phyloP scores from a whole-genome alignment of 352 stramenopile species.

The Blastocystis sp. region DNA sequence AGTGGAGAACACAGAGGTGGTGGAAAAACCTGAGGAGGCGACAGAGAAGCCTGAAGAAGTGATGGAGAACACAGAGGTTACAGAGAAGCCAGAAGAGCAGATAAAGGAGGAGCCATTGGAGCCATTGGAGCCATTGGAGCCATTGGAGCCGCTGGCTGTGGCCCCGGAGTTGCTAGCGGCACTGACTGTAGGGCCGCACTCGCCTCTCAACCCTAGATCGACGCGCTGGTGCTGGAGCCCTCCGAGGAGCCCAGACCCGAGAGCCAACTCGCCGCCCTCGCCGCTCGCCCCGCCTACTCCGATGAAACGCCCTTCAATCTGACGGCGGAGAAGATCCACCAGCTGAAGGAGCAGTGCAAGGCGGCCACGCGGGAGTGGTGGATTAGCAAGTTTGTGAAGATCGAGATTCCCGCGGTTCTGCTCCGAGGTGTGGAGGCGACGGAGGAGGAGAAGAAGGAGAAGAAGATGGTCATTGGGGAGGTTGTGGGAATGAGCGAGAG shows the following conservation, averaged over 20 bases:
- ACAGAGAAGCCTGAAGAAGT: neutral
- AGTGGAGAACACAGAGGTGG: neutral
- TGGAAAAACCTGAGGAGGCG: neutral
- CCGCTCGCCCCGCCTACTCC: neutral
- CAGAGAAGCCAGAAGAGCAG: neutral
- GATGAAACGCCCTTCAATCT: neutral
- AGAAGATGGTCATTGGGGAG: constrained; percentile 9
- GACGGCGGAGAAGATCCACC: neutral
- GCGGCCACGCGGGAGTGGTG: constrained; percentile 38
- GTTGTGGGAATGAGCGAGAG: constrained; percentile 59
- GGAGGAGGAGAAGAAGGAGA: constrained; percentile 20
- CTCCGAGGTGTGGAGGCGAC: neutral
- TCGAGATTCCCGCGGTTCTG: constrained; percentile 6
- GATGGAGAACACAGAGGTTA: neutral
- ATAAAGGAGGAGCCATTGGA: neutral
- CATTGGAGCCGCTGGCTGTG: neutral
- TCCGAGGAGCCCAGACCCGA: neutral
- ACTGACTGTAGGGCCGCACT: neutral
- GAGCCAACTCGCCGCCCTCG: neutral
- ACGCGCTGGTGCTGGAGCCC: constrained; percentile 23
- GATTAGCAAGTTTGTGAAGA: constrained; percentile 63
- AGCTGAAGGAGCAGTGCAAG: constrained; percentile 23
- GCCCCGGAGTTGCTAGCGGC: neutral
- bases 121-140: too few relatives aligned
- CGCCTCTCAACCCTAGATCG: neutral